Evolutionary conservation across 2,329 filamentous ascomycete genomes (phyloP).

Genomic region (Hirsutella minnesotensis): DNA sequence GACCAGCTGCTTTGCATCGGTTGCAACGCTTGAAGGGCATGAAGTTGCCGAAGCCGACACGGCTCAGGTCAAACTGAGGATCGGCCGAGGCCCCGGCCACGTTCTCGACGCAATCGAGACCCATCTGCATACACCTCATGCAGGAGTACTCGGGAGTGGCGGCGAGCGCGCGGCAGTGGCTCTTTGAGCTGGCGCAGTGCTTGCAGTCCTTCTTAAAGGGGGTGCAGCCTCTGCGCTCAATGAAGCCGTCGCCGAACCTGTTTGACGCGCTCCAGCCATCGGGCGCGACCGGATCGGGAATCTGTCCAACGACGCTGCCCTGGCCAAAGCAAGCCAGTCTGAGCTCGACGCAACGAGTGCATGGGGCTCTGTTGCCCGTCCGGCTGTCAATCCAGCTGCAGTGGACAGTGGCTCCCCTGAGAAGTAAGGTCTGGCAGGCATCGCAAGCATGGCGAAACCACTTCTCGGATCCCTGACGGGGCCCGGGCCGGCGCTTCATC

Average conservation of each 20-base stretch:
- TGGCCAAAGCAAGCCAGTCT: slow-evolving; percentile 10
- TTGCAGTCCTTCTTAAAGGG: slow-evolving; percentile 8
- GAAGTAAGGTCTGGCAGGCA: slow-evolving; percentile 7
- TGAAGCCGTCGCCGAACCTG: slow-evolving; percentile 7
- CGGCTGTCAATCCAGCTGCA: slow-evolving; percentile 14
- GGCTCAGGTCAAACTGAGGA: slow-evolving; percentile 16
- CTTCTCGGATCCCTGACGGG: slow-evolving; percentile 5
- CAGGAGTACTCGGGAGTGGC: slow-evolving; percentile 9
- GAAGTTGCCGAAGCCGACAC: slow-evolving; percentile 18
- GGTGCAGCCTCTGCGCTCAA: slow-evolving; percentile 7
- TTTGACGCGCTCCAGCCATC: slow-evolving; percentile 6
- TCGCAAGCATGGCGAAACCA: slow-evolving; percentile 15
- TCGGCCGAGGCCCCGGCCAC: slow-evolving; percentile 5
- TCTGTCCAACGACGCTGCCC: slow-evolving; percentile 6
- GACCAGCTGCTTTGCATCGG: slow-evolving; percentile 9
- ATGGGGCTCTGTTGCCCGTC: slow-evolving; percentile 9
- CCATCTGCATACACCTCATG: slow-evolving; percentile 16
- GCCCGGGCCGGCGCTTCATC: slow-evolving; percentile 7
- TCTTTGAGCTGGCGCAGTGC: too few relatives aligned
- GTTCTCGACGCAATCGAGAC: slow-evolving; percentile 15
- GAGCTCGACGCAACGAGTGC: slow-evolving; percentile 9
- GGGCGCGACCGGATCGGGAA: slow-evolving; percentile 3
- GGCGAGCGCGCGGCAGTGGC: slow-evolving; percentile 10
- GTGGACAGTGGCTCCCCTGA: background rate
- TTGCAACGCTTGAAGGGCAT: slow-evolving; percentile 14